Evolutionary conservation across 2,329 filamentous ascomycete genomes (phyloP), one percentile per base, ranked within the genome.

Genomic region (Escovopsis sp.): DNA sequence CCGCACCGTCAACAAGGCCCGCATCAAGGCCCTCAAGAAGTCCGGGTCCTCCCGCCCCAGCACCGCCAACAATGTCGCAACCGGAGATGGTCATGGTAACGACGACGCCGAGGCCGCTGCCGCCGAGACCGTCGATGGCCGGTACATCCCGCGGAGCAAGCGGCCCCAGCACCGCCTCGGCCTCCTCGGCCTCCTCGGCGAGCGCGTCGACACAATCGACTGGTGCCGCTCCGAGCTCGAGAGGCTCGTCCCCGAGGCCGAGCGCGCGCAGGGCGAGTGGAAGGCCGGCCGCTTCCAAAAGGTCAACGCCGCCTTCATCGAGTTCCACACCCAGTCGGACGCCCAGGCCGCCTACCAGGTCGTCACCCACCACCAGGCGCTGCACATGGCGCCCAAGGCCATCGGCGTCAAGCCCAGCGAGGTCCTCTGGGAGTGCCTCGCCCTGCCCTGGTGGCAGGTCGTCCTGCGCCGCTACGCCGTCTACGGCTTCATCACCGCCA

Each of bases 311-410:
- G 82, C 91, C n/a, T 96, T 98, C 54, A 84, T 98, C 49, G 88
- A 96, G 56, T 98, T 94, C 56, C 73, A 76, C 48, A 78, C 75
- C 4, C 85, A 94, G 57, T 73, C 80, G 23, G 84, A 85, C 46
- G 91, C 91, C 8, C 89, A 98, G 59, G 69, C 73, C 44, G 88
- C 89, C 23, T 94, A 74, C 61, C 88, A 95, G 61, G 80, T 77
- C 18, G 69, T 93, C 26, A 75, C 85, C 6, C 85, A 91, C 62
- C 85, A 91, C 58, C 75, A 84, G 43, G 79, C 83, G 26, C 67
- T 89, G 36, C 83, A 87, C 60, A 87, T 94, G 81, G 75, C 82
- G 19, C 86, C 87, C 39, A 80, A 86, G 28, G 86, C 80, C 55
- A 88, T 89, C 43, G 87, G 86, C 38, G 70, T 95, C 41, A 75